Evolutionary conservation across 305 asterid species (phyloP), one percentile per base, ranked within the genome.

Genomic region (Stenogyne calaminthoides): DNA sequence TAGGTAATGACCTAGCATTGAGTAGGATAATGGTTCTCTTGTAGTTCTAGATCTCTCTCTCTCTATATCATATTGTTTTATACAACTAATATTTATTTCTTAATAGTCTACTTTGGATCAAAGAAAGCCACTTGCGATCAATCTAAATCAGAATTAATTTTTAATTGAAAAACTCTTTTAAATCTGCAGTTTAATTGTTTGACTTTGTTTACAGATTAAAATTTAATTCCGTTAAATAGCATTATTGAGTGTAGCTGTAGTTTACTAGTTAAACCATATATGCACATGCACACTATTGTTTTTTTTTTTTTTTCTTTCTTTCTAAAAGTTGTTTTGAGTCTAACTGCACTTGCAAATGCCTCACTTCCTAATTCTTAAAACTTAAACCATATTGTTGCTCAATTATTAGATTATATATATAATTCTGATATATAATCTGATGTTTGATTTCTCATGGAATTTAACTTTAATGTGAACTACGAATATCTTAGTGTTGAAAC

Each of bases 1-100:
- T 58, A 55, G 66, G 62, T 16, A 58, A 67, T 75, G 69, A 75
- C 39, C 64, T 75, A 68, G 63, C 74, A 32, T 47, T 14, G 74
- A 67, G 70, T 75, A 14, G 62, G 51, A 34, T 59, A 59, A 29
- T 15, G 14, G 18, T 14, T 52, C 59, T 52, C 59, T 52, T 32
- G 11, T 51, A 1, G 1, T 0, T 51, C 58, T 51, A 1, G 1
- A 2, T 51, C 58, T 8, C 59, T 54, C 14, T 19, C 59, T 52
- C 59, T 61, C 12, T 18, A 12, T 52, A 10, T 61, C 4, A 44
- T 6, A 27, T n/a, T 36, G 36, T 16, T 18, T 27, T 27, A 22
- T 20, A 4, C 9, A 75, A 18, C 29, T 75, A 8, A 52, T 76
- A 27, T 69, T 69, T 40, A 69, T 40, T 25, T 54, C 46, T 22